Percentiles rank a stretch among this genome's conserved stretches.
These are phyloP conservation scores for Chloromonas sp. DNA, from an alignment of 163 green algal genomes.

Conservation along the genomic window DNA sequence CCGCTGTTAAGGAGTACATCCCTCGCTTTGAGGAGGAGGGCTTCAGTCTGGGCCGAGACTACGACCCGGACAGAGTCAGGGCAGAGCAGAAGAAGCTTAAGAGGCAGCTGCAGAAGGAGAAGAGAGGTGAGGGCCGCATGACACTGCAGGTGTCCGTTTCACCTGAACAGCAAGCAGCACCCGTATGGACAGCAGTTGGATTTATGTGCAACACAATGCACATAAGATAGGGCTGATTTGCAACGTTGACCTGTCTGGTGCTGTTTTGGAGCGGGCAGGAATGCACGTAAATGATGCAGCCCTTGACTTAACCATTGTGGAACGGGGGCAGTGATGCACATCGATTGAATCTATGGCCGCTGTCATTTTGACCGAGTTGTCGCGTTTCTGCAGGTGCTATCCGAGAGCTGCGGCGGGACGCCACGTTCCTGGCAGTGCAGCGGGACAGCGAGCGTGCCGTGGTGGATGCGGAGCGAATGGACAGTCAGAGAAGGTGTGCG, in stretches of 20 bases:
- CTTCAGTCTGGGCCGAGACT: slow-evolving; percentile 64
- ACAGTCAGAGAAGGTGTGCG: slow-evolving; percentile 22
- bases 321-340: no score
- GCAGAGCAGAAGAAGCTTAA: slow-evolving; percentile 74
- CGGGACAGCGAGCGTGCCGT: slow-evolving; percentile 43
- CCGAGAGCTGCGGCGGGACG: slow-evolving; percentile 86
- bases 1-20: slow-evolving; percentile 63
- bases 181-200: no score
- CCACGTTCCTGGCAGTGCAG: slow-evolving; percentile 73
- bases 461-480: slow-evolving; percentile 51
- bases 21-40: slow-evolving; percentile 78
- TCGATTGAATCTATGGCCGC: no score
- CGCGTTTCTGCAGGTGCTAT: slow-evolving; percentile 28
- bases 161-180: not conserved
- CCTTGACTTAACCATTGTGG: no score
- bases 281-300: no score
- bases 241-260: no score
- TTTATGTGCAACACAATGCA: no score
- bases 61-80: slow-evolving; percentile 86
- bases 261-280: no score
- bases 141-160: not conserved
- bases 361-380: no score
- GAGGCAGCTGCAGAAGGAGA: slow-evolving; percentile 73
- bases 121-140: slow-evolving; percentile 43
- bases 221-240: no score